Conservation (phyloP, 371 early-diverging fungal species). For the Coemansia sp. region DNA sequence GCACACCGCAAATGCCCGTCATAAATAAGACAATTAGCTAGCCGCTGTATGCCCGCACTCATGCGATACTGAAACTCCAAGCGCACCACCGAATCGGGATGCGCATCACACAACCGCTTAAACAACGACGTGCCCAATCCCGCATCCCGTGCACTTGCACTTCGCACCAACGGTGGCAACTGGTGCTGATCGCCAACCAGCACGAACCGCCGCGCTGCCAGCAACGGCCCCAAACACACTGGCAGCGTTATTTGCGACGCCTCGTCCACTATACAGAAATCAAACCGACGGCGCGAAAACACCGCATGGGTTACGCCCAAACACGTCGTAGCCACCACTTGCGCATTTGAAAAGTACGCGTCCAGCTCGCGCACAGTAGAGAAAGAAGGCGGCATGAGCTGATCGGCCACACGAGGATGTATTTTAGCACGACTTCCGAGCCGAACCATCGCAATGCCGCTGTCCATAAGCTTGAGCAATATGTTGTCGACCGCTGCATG, state of each 20-base stretch:
- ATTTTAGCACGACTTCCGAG: slow-evolving; percentile 74
- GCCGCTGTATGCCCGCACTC: slow-evolving; percentile 88
- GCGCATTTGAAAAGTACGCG: slow-evolving; percentile 58
- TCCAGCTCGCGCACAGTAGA: slow-evolving; percentile 61
- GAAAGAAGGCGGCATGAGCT: slow-evolving; percentile 55
- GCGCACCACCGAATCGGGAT: slow-evolving; percentile 74
- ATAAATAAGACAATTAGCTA: slow-evolving; percentile 88
- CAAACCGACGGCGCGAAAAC: slow-evolving; percentile 76
- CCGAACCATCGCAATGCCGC: slow-evolving; percentile 64
- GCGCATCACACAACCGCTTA: slow-evolving; percentile 71
- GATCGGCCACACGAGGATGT: slow-evolving; percentile 58
- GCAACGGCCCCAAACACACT: slow-evolving; percentile 88
- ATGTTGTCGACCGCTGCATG: slow-evolving; percentile 96
- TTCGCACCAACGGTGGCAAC: slow-evolving; percentile 88
- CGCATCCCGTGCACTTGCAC: slow-evolving; percentile 32
- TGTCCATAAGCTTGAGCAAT: slow-evolving; percentile 72
- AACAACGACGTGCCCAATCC: slow-evolving; percentile 68
- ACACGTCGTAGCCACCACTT: slow-evolving; percentile 87
- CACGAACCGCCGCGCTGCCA: slow-evolving; percentile 81
- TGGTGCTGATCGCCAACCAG: slow-evolving; percentile 99
- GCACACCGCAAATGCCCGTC: slow-evolving; percentile 77
- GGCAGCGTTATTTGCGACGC: slow-evolving; percentile 97
- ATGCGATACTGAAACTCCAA: slow-evolving; percentile 95
- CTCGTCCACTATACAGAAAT: slow-evolving; percentile 98
- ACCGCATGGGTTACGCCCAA: slow-evolving; percentile 76